Evolutionary conservation across 306 rosid species (phyloP).

Genomic region (Canavalia ensiformis): DNA sequence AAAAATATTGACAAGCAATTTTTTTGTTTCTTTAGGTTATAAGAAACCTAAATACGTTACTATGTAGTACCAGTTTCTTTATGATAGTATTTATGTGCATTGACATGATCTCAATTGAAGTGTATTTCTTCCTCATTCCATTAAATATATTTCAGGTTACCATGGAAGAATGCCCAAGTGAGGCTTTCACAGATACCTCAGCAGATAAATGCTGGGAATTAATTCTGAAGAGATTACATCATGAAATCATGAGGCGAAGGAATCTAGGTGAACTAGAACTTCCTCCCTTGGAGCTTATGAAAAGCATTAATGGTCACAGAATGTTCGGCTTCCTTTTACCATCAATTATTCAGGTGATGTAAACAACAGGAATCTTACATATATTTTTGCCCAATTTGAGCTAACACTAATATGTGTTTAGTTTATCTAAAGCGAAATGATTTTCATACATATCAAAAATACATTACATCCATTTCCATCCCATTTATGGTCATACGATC

Average conservation of each 20-base stretch:
- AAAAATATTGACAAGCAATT: too few species aligned
- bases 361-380: conserved; percentile 19
- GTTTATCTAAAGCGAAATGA: neutral
- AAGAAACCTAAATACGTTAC: conserved; percentile 18
- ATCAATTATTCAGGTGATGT: conserved; percentile 66
- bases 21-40: neutral
- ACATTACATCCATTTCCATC: too few species aligned
- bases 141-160: conserved; percentile 69
- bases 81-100: conserved; percentile 18
- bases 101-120: conserved; percentile 24
- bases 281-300: conserved; percentile 57
- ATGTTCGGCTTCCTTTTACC: conserved; percentile 89
- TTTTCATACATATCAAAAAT: too few species aligned
- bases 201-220: conserved; percentile 84
- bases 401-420: conserved; percentile 6
- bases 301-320: conserved; percentile 67
- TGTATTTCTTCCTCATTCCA: neutral
- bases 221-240: conserved; percentile 64
- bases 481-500: too few species aligned
- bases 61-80: neutral
- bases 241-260: conserved; percentile 57
- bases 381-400: conserved; percentile 20
- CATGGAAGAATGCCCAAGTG: conserved; percentile 71
- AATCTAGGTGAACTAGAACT: conserved; percentile 56
- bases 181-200: conserved; percentile 62